A percentile compares a stretch with the other conserved stretches of the same genome.
phyloP scores from a whole-genome alignment of 495 filamentous ascomycete genomes.

The Hapsidospora chrysogenum region DNA sequence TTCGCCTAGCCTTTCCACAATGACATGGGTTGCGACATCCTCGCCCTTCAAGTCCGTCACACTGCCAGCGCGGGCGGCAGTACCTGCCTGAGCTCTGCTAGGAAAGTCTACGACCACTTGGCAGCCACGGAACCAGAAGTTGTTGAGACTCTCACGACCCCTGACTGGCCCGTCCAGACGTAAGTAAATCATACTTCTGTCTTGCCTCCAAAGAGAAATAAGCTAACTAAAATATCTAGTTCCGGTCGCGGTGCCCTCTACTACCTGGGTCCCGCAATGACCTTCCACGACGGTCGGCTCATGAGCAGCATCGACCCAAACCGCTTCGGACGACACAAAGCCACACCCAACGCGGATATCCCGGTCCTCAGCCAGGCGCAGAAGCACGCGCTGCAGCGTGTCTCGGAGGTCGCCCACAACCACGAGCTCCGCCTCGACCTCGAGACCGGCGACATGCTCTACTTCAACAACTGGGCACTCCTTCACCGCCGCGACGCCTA shows the following conservation, averaged over 20 bases:
- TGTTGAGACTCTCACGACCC: slow-evolving; percentile 12
- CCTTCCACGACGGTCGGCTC: slow-evolving; percentile 15
- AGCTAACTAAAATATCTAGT: slow-evolving; percentile 8
- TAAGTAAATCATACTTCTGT: slow-evolving; percentile 7
- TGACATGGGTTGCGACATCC: slow-evolving; percentile 24
- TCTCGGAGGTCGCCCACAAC: slow-evolving; percentile 16
- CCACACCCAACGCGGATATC: slow-evolving; percentile 7
- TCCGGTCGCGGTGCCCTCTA: slow-evolving; percentile 16
- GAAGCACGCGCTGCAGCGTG: slow-evolving; percentile 14
- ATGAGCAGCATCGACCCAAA: slow-evolving; percentile 22
- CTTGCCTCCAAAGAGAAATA: neutral
- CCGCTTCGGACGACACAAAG: slow-evolving; percentile 25
- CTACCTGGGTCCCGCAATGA: slow-evolving; percentile 20
- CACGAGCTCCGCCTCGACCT: slow-evolving; percentile 25
- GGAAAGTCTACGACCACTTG: slow-evolving; percentile 22
- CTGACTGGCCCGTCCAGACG: slow-evolving; percentile 26
- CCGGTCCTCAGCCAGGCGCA: slow-evolving; percentile 17
- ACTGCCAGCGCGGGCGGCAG: slow-evolving; percentile 18
- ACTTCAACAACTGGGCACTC: slow-evolving; percentile 44
- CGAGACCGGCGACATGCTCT: slow-evolving; percentile 40
- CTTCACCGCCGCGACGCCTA: slow-evolving; percentile 40
- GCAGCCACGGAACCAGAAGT: slow-evolving; percentile 12
- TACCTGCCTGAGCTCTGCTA: slow-evolving; percentile 24
- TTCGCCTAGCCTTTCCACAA: slow-evolving; percentile 21
- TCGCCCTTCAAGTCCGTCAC: slow-evolving; percentile 25